phyloP scores from a whole-genome alignment of 345 rosid genomes.

The Gossypioides kirkii region DNA sequence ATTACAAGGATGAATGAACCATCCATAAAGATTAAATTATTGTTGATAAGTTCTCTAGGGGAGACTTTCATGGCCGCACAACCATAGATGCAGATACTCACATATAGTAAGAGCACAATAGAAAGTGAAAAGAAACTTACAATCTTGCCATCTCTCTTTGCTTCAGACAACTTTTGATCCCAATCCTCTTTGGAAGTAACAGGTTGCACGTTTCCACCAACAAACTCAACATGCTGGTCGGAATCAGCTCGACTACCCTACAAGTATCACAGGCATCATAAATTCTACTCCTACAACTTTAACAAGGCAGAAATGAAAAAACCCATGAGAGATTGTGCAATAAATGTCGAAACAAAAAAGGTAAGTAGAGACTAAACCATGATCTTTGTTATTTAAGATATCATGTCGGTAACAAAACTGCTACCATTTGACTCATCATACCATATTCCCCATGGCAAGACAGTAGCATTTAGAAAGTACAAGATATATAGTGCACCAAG shows the following conservation, averaged over 20 bases:
- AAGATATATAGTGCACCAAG: background rate
- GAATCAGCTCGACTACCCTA: slow-evolving; percentile 41
- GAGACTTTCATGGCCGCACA: background rate
- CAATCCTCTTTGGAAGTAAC: slow-evolving; percentile 60
- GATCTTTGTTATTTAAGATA: background rate
- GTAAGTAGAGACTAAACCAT: background rate
- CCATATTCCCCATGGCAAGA: background rate
- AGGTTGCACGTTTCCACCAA: slow-evolving; percentile 52
- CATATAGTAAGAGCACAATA: background rate
- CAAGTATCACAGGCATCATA: slow-evolving; percentile 11
- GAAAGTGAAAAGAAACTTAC: slow-evolving; percentile 32
- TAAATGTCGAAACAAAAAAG: background rate
- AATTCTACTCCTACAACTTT: background rate
- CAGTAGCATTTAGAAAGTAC: background rate
- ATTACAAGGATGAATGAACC: background rate
- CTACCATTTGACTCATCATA: background rate
- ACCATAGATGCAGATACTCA: background rate
- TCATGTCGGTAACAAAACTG: background rate
- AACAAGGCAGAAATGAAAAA: background rate
- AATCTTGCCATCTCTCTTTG: slow-evolving; percentile 53
- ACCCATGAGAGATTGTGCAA: background rate
- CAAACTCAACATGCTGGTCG: slow-evolving; percentile 40
- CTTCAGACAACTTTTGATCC: slow-evolving; percentile 76
- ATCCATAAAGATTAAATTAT: background rate
- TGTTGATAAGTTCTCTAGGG: background rate